Evolutionary conservation across 208 protist genomes (phyloP).

Genomic region (Leishmania martiniquensis): DNA sequence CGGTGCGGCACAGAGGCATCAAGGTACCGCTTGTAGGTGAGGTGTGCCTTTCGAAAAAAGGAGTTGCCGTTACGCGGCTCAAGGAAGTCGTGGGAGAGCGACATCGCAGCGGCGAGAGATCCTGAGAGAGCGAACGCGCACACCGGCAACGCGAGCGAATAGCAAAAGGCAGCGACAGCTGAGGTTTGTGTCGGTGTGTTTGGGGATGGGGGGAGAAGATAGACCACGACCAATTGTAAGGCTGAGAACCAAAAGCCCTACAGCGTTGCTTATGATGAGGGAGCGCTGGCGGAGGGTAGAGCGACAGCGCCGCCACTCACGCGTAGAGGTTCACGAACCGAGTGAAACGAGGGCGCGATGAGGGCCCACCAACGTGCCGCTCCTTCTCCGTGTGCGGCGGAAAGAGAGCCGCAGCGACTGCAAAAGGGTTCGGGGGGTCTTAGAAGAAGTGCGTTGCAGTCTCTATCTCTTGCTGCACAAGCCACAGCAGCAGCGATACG

Average conservation of each 20-base stretch:
- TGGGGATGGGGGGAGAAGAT: too few species aligned
- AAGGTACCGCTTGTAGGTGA: conserved; percentile 60
- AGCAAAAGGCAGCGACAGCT: background rate
- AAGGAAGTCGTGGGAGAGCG: conserved; percentile 14
- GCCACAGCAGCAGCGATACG: too few species aligned
- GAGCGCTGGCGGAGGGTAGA: too few species aligned
- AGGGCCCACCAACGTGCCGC: background rate
- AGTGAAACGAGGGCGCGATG: background rate
- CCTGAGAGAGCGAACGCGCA: background rate
- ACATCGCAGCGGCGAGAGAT: conserved; percentile 6
- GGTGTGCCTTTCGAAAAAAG: conserved; percentile 13
- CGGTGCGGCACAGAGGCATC: conserved; percentile 77
- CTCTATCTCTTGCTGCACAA: background rate
- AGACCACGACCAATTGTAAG: background rate
- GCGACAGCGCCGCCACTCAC: background rate
- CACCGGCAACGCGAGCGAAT: background rate
- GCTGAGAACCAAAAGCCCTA: background rate
- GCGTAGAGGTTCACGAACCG: background rate
- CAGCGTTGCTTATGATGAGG: background rate
- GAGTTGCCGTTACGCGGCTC: conserved; percentile 15
- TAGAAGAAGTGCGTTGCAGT: background rate
- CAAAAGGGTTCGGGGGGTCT: background rate
- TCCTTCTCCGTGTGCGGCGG: background rate
- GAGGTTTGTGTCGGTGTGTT: too few species aligned
- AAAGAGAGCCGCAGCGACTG: background rate